These are phyloP conservation scores for Chenopodium formosanum DNA, from an alignment of 148 eudicot genomes.

Conservation along the genomic window DNA sequence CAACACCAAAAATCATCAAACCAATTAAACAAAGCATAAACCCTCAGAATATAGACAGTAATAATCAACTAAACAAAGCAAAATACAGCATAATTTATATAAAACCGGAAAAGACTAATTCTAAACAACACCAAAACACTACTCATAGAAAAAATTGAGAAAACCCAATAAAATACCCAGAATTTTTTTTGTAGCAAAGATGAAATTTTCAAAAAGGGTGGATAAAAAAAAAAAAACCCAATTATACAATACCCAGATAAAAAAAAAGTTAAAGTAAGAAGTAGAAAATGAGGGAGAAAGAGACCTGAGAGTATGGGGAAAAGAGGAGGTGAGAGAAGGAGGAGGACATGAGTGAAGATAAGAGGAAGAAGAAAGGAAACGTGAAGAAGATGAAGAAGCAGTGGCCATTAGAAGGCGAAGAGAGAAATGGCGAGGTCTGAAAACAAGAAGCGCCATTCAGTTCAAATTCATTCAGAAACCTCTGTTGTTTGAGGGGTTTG, in stretches of 20 bases:
- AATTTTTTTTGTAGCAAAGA: not conserved
- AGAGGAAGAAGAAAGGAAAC: conserved; percentile 26
- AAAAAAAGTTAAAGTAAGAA: not conserved
- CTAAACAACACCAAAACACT: not conserved
- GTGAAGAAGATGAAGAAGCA: conserved; percentile 24
- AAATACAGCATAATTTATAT: not conserved
- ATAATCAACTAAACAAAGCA: not conserved
- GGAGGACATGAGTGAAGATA: conserved; percentile 19
- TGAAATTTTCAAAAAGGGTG: not conserved
- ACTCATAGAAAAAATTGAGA: not conserved
- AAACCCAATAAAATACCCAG: not conserved
- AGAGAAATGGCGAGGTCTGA: conserved; percentile 31
- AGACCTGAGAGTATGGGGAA: conserved; percentile 30
- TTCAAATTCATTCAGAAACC: not conserved
- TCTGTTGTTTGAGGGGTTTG: not conserved
- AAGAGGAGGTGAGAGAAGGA: conserved; percentile 20
- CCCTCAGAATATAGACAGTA: not conserved
- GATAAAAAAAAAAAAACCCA: not conserved
- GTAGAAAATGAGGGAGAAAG: not conserved
- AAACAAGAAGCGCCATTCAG: conserved; percentile 45
- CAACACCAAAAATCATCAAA: not conserved
- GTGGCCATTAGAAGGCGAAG: conserved; percentile 49
- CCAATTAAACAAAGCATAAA: conserved; percentile 3
- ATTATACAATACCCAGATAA: not conserved
- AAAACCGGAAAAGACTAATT: no score